Evolutionary conservation across 169 alveolate species (phyloP).

Genomic region (Besnoitia besnoiti): DNA sequence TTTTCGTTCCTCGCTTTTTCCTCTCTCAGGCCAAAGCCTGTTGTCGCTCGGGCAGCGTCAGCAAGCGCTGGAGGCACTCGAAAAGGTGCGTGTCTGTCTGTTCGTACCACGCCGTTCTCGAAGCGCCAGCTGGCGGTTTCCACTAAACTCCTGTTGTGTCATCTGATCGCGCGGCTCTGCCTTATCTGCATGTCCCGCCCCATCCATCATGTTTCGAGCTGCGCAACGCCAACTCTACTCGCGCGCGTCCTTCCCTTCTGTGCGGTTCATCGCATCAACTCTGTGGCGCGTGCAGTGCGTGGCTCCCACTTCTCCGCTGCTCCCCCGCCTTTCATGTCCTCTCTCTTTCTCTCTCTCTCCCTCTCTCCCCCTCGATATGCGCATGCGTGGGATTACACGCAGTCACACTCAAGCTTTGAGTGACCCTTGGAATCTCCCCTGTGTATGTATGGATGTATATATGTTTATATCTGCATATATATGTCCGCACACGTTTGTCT

Average conservation of each 20-base stretch:
- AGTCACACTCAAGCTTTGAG: too few species aligned
- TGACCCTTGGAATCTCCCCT: neutral
- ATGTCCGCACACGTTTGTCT: too few species aligned
- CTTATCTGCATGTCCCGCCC: neutral
- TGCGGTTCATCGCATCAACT: neutral
- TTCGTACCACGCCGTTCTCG: too few species aligned
- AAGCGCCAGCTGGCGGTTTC: neutral
- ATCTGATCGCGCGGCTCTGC: neutral
- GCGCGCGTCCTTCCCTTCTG: neutral
- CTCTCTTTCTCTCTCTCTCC: neutral
- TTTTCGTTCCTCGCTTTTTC: neutral
- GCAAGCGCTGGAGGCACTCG: conserved; percentile 19
- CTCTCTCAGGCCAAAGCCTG: neutral
- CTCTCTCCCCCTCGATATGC: too few species aligned
- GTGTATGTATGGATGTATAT: too few species aligned
- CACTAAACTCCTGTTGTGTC: neutral
- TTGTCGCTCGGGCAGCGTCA: neutral
- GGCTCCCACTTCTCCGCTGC: too few species aligned
- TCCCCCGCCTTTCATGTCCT: neutral
- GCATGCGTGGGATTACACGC: too few species aligned
- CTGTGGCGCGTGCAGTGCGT: too few species aligned
- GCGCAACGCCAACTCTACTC: neutral
- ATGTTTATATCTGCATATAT: too few species aligned
- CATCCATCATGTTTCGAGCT: neutral
- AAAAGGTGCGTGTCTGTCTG: neutral